These are phyloP conservation scores for Dujonia santamariae DNA, from an alignment of 1,139 yeast genomes.

Conservation along the genomic window DNA sequence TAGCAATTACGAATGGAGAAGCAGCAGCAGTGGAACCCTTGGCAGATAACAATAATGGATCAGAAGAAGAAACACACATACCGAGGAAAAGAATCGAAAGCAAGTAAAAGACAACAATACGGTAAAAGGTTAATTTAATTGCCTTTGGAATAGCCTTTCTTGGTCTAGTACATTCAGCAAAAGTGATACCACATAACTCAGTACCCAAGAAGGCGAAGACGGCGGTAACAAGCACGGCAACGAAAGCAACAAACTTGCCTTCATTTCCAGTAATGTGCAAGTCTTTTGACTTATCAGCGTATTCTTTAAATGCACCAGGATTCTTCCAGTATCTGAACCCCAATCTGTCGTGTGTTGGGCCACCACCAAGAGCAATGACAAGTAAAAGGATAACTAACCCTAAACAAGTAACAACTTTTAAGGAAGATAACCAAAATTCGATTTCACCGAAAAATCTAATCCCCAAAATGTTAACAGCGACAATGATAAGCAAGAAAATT, in stretches of 20 bases:
- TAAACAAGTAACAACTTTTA: conserved; percentile 57
- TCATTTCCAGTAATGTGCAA: conserved; percentile 25
- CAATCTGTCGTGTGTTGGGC: conserved; percentile 56
- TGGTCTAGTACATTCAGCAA: conserved; percentile 77
- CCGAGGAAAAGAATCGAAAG: conserved; percentile 66
- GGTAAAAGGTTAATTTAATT: conserved; percentile 69
- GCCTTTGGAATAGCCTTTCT: conserved; percentile 76
- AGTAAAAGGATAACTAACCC: conserved; percentile 50
- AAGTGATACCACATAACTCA: conserved; percentile 72
- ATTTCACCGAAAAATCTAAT: conserved; percentile 24
- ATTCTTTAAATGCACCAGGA: conserved; percentile 60
- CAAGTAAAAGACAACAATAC: conserved; percentile 70
- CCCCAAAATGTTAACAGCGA: conserved; percentile 32
- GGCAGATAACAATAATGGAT: conserved; percentile 39
- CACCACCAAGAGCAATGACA: conserved; percentile 55
- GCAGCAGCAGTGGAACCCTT: conserved; percentile 59
- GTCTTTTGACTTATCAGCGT: conserved; percentile 27
- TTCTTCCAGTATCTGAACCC: conserved; percentile 67
- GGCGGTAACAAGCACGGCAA: conserved; percentile 67
- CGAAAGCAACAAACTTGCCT: conserved; percentile 64
- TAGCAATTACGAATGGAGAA: conserved; percentile 67
- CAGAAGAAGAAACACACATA: conserved; percentile 71
- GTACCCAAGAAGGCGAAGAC: conserved; percentile 76
- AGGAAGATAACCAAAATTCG: conserved; percentile 55
- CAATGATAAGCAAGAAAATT: conserved; percentile 44